Evolutionary conservation across 345 rosid species (phyloP), one percentile per base, ranked within the genome.

Genomic region (Cardamine occulta): DNA sequence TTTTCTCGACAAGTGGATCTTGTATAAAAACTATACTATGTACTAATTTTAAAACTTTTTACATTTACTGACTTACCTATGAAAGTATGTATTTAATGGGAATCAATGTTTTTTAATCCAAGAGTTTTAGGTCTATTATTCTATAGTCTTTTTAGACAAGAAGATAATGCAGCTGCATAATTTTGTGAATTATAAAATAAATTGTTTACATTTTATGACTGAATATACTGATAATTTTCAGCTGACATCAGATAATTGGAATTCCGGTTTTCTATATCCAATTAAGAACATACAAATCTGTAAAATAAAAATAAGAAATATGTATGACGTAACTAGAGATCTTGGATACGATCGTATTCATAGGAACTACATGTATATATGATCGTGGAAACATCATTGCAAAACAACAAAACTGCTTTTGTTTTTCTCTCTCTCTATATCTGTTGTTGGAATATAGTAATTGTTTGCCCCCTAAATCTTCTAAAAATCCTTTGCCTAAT

Each of bases 301-400:
- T 1, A 6, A 48, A 49, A 19, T 3, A 19, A 49, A 19, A 19
- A 47, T 15, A n/a, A 6, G 5, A 18, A 17, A 8, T 4, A 0
- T 4, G 40, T 58, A 58, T 60, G 48, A 35, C 18, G 31, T 61
- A 61, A 2, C 2, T 21, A 39, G 9, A 21, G 13, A 6, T 21
- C 40, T 55, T 55, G 2, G 18, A 55, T 26, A 42, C 32, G 59
- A 57, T 37, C 17, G 28, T 48, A 58, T 42, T 49, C 60, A 66
- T 65, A 57, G 12, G 73, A 66, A 6, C 6, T 58, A 58, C 13
- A 34, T 40, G 14, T 21, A 75, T 34, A 37, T 23, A 71, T 37
- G 37, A 65, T 63, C 76, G 67, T 65, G 77, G 73, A 52, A 59
- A 66, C 74, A 78, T 78, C 81, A 78, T 78, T 78, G 63, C 81